These are phyloP conservation scores for Phaffia australis DNA, from an alignment of 768 basidiomycete genomes.

Conservation along the genomic window DNA sequence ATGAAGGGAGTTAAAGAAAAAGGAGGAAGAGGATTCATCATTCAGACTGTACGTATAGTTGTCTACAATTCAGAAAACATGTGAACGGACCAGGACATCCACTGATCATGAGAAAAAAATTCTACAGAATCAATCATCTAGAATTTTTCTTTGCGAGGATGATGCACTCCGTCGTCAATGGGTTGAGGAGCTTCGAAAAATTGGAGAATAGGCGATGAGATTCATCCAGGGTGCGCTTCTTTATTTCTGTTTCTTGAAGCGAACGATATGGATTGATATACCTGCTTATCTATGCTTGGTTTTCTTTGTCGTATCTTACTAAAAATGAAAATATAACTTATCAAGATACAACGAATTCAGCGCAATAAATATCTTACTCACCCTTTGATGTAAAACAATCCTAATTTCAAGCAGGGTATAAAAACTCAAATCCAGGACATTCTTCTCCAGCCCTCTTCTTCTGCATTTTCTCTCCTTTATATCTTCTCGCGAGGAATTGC, in stretches of 20 bases:
- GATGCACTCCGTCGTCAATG: constrained; percentile 12
- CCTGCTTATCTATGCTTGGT: constrained; percentile 17
- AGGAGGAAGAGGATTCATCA: constrained; percentile 16
- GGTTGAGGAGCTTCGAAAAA: constrained; percentile 14
- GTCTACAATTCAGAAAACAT: not conserved
- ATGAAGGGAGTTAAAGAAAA: constrained; percentile 24
- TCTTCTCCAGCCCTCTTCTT: constrained; percentile 39
- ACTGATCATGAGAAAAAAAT: not conserved
- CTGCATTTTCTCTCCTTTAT: constrained; percentile 36
- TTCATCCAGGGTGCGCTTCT: not conserved
- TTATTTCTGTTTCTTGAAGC: too few species aligned
- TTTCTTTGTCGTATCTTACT: constrained; percentile 21
- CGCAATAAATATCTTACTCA: too few species aligned
- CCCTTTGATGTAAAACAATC: constrained; percentile 32
- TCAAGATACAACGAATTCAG: too few species aligned
- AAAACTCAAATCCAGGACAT: not conserved
- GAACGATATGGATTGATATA: too few species aligned
- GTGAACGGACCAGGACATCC: not conserved
- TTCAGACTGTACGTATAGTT: constrained; percentile 11
- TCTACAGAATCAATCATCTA: constrained; percentile 1
- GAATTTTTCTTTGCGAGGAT: constrained; percentile 21
- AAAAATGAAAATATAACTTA: too few species aligned
- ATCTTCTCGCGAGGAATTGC: constrained; percentile 14
- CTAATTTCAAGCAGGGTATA: too few species aligned
- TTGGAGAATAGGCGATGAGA: not conserved